Evolutionary conservation across 441 rosid genomes (phyloP).

Genomic region (Brassica balearica): DNA sequence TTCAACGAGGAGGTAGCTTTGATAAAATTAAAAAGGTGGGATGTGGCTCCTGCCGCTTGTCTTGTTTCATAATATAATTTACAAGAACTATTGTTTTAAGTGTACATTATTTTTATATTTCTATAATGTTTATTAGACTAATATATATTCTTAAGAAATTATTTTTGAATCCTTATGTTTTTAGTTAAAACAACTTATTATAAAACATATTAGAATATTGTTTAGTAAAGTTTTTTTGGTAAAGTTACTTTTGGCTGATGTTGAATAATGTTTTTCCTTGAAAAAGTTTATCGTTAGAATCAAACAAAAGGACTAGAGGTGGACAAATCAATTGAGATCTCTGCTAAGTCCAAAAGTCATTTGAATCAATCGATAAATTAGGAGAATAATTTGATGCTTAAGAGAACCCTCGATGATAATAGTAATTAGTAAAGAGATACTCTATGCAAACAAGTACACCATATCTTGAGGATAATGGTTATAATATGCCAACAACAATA

Average conservation of each 20-base stretch:
- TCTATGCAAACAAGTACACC: not conserved
- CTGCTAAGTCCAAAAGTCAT: not conserved
- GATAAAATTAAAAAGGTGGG: slow-evolving; percentile 16
- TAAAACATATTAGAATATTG: not conserved
- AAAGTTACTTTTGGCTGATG: not conserved
- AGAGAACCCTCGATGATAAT: slow-evolving; percentile 1
- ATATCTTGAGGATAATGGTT: slow-evolving; percentile 1
- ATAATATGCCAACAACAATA: not conserved
- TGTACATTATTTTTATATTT: not conserved
- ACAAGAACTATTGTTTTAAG: not conserved
- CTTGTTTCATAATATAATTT: not conserved
- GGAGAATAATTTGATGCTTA: not conserved
- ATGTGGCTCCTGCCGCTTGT: slow-evolving; percentile 31
- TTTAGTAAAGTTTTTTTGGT: not conserved
- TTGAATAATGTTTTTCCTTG: not conserved
- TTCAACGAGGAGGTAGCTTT: slow-evolving; percentile 23
- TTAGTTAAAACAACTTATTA: not conserved
- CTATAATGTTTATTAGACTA: not conserved
- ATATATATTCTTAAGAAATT: not conserved
- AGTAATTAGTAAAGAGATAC: not conserved
- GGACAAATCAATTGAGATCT: not conserved
- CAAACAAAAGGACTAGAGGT: not conserved
- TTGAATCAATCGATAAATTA: not conserved
- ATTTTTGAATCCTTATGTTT: not conserved
- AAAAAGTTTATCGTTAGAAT: not conserved